Evolutionary conservation across 352 stramenopile genomes (phyloP).

Genomic region (Phytophthora megakarya): DNA sequence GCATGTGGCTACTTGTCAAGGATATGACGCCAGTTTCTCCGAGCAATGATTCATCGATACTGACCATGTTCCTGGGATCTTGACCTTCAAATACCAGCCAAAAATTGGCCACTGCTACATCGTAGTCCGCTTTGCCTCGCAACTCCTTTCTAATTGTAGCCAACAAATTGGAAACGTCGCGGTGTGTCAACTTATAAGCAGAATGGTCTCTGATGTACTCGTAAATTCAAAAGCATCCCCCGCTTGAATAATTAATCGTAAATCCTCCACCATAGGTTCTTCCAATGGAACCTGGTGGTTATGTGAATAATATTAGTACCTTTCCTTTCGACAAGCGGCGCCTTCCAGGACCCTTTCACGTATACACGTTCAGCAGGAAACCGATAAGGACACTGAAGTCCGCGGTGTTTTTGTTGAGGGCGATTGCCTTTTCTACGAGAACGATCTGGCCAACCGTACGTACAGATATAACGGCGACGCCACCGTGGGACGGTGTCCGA

Average conservation of each 20-base stretch:
- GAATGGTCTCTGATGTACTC: too few species aligned
- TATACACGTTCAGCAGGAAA: constrained; percentile 1
- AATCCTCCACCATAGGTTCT: neutral
- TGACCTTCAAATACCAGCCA: too few species aligned
- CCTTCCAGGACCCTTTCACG: neutral
- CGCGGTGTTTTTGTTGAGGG: neutral
- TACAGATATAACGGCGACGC: constrained; percentile 3
- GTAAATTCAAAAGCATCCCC: too few species aligned
- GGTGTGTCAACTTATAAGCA: too few species aligned
- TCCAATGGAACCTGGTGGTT: neutral
- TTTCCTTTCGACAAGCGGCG: neutral
- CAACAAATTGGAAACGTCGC: too few species aligned
- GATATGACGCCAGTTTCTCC: too few species aligned
- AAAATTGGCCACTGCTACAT: too few species aligned
- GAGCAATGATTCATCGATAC: too few species aligned
- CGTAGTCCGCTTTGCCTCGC: too few species aligned
- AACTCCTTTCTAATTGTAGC: too few species aligned
- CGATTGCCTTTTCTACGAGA: neutral
- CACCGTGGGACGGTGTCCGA: neutral
- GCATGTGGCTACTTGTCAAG: neutral
- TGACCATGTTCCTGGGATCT: too few species aligned
- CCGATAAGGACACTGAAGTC: neutral
- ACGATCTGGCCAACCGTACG: neutral
- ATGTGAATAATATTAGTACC: neutral
- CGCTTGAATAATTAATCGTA: too few species aligned